Conservation (phyloP, 495 filamentous ascomycete species). For the Endocarpon pusillum region DNA sequence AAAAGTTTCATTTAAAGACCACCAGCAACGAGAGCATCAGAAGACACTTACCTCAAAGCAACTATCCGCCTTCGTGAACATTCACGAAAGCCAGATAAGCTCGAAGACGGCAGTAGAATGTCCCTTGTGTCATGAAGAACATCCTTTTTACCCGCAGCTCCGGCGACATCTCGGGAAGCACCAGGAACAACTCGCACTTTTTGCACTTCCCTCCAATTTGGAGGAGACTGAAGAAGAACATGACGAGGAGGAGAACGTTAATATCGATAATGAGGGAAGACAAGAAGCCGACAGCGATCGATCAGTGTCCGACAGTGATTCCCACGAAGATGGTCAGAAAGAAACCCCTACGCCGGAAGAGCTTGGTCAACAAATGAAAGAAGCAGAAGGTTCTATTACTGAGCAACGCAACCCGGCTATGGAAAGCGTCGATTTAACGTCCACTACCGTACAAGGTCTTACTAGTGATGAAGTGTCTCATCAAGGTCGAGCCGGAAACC, state of each 20-base stretch:
- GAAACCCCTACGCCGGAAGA: background rate
- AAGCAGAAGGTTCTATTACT: no score
- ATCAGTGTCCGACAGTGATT: background rate
- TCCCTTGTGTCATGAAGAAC: background rate
- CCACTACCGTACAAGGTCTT: no score
- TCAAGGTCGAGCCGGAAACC: no score
- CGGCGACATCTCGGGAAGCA: slow-evolving; percentile 10
- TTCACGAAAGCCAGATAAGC: background rate
- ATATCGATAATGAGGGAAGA: background rate
- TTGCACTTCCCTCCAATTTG: slow-evolving; percentile 7
- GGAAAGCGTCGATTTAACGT: no score
- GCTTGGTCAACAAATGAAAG: background rate
- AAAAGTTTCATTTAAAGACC: background rate
- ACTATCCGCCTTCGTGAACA: background rate
- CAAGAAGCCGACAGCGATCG: background rate
- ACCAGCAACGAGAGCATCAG: background rate
- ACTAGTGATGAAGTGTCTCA: no score
- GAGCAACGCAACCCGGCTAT: no score
- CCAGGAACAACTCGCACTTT: slow-evolving; percentile 12
- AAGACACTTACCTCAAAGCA: background rate
- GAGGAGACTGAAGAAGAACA: background rate
- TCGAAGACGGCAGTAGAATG: background rate
- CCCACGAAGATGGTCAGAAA: background rate
- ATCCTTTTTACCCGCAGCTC: background rate
- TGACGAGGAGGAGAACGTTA: background rate